A percentile compares a stretch with the other conserved stretches of the same genome.
phyloP scores from a whole-genome alignment of 2,329 filamentous ascomycete species.

The Dendryphion nanum region DNA sequence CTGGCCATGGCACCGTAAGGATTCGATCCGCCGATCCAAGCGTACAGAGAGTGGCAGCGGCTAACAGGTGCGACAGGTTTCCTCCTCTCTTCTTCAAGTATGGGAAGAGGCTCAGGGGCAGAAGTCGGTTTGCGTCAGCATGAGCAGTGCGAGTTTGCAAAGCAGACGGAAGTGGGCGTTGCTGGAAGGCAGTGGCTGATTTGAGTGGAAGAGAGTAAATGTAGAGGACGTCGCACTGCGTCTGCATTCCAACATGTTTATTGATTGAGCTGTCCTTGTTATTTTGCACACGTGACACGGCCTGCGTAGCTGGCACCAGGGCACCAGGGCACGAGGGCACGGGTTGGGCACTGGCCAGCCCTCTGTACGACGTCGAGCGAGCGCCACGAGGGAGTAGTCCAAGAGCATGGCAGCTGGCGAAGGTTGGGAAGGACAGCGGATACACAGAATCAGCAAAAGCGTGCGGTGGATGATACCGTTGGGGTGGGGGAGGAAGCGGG shows the following conservation, averaged over 20 bases:
- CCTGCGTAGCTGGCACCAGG: too few species aligned
- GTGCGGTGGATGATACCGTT: too few species aligned
- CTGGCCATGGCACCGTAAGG: conserved; percentile 49
- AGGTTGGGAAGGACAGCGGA: conserved; percentile 15
- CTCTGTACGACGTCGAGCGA: conserved; percentile 23
- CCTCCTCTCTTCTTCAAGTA: conserved; percentile 50
- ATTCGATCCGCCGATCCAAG: conserved; percentile 20
- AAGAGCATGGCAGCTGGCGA: conserved; percentile 17
- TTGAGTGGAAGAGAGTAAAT: conserved; percentile 24
- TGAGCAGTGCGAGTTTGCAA: conserved; percentile 19
- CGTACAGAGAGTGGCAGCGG: conserved; percentile 16
- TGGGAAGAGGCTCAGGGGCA: conserved; percentile 49
- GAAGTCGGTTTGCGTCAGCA: conserved; percentile 47
- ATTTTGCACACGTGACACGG: conserved; percentile 32
- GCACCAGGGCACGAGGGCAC: too few species aligned
- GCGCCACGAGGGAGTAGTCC: conserved; percentile 39
- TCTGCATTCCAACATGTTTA: conserved; percentile 32
- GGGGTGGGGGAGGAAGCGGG: too few species aligned
- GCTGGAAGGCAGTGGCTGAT: conserved; percentile 14
- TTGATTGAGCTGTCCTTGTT: conserved; percentile 19
- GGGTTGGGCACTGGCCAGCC: conserved; percentile 16
- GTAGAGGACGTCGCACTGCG: conserved; percentile 37
- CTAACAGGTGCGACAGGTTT: conserved; percentile 39
- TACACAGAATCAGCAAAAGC: too few species aligned
- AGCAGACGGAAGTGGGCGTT: conserved; percentile 7